Percentiles rank a stretch among this genome's conserved stretches.
Conservation (phyloP, 2,329 filamentous ascomycete genomes). For the Chalaropsis ovoidea region DNA sequence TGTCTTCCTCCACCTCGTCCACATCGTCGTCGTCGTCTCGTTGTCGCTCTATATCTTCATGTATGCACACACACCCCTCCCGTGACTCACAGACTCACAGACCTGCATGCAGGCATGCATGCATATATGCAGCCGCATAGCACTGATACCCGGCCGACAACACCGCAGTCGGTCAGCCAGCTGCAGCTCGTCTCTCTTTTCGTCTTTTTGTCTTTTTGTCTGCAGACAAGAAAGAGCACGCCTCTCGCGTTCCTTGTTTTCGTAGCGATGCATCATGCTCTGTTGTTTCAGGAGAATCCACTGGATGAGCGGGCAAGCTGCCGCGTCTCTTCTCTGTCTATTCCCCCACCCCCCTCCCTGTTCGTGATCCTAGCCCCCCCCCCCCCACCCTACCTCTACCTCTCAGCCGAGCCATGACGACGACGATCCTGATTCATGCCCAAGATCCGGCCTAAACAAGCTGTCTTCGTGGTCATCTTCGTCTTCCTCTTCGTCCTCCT, state of each 20-base stretch:
- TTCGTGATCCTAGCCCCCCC: background rate
- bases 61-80: slow-evolving; percentile 7
- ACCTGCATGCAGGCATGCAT: background rate
- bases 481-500: slow-evolving; percentile 2
- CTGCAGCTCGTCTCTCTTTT: background rate
- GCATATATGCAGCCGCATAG: background rate
- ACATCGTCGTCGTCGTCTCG: too few relatives aligned
- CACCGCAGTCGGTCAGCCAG: background rate
- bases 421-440: background rate
- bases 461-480: too few relatives aligned
- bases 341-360: background rate
- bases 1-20: too few relatives aligned
- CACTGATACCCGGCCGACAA: background rate
- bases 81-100: background rate
- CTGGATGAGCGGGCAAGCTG: background rate
- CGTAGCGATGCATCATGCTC: background rate
- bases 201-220: background rate
- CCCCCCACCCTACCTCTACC: background rate
- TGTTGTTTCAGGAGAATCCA: slow-evolving; percentile 11
- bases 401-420: background rate
- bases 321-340: background rate
- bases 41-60: background rate
- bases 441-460: slow-evolving; percentile 6
- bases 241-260: background rate
- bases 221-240: background rate